Evolutionary conservation across 495 filamentous ascomycete genomes (phyloP).

Genomic region (Chaetomidium leptoderma): DNA sequence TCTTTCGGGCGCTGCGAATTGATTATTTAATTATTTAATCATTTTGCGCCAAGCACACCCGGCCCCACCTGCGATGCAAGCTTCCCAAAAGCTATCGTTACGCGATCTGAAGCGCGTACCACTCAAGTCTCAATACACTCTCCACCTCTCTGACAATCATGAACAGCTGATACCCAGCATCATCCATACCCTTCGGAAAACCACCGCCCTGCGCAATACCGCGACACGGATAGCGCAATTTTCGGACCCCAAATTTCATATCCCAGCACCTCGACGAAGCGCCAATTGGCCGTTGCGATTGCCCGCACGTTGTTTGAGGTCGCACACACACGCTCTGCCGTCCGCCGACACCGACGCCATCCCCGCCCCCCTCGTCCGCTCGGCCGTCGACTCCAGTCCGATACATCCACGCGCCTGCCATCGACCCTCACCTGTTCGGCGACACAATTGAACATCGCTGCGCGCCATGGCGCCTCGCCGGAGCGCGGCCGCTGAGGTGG

Average conservation of each 20-base stretch:
- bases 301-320: constrained; percentile 17
- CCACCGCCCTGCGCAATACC: background rate
- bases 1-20: too few species aligned
- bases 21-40: background rate
- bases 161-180: constrained; percentile 7
- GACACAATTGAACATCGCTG: constrained; percentile 5
- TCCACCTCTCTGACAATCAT: constrained; percentile 6
- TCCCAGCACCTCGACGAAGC: background rate
- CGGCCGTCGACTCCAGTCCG: constrained; percentile 1
- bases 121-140: background rate
- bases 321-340: constrained; percentile 12
- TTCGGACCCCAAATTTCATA: background rate
- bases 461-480: constrained; percentile 38
- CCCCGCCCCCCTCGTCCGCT: background rate
- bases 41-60: background rate
- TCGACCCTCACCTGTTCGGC: background rate
- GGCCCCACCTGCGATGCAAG: constrained; percentile 7
- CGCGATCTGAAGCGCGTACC: constrained; percentile 11
- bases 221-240: background rate
- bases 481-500: constrained; percentile 28
- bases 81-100: constrained; percentile 11
- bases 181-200: background rate
- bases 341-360: background rate
- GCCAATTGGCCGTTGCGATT: constrained; percentile 1
- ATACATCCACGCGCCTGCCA: background rate